A percentile compares a stretch with the other conserved stretches of the same genome.
These are phyloP conservation scores for Gastrolobium bilobum DNA, from an alignment of 306 rosid genomes.

Conservation along the genomic window DNA sequence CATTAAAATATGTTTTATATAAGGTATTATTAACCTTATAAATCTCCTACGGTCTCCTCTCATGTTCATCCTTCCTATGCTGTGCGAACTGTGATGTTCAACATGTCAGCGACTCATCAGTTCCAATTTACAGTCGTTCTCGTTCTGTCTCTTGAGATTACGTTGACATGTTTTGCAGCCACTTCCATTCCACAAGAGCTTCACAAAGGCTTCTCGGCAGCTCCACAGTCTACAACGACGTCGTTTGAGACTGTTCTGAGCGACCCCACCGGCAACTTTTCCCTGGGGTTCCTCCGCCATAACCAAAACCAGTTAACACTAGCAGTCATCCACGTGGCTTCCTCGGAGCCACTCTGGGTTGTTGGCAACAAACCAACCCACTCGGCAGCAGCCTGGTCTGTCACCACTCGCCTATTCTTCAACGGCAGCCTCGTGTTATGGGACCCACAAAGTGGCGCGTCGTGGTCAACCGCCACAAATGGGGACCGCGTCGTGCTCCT, in stretches of 20 bases:
- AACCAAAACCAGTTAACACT: conserved; percentile 63
- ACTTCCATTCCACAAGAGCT: conserved; percentile 49
- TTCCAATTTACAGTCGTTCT: conserved; percentile 33
- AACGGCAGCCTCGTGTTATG: conserved; percentile 77
- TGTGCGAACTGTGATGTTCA: background rate
- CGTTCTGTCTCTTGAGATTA: conserved; percentile 25
- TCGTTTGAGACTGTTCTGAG: conserved; percentile 73
- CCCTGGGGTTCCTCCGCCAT: conserved; percentile 83
- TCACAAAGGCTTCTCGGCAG: conserved; percentile 62
- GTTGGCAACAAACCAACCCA: conserved; percentile 62
- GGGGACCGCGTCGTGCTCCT: conserved; percentile 65
- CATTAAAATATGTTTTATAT: background rate
- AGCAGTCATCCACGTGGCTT: conserved; percentile 72
- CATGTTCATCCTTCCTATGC: background rate
- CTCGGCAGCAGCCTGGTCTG: conserved; percentile 63
- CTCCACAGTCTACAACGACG: conserved; percentile 56
- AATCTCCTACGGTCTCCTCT: conserved; percentile 17
- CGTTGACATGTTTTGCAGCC: conserved; percentile 36
- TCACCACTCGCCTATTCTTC: conserved; percentile 65
- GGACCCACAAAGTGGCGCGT: conserved; percentile 48
- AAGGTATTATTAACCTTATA: background rate
- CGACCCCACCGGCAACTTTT: conserved; percentile 71
- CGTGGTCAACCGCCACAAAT: conserved; percentile 75
- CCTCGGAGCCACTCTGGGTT: conserved; percentile 73
- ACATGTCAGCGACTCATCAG: conserved; percentile 56